A percentile compares a stretch with the other conserved stretches of the same genome.
These are phyloP conservation scores for Rhipidocladum racemiflorum DNA, from an alignment of 176 grass and related monocot species.

Conservation along the genomic window DNA sequence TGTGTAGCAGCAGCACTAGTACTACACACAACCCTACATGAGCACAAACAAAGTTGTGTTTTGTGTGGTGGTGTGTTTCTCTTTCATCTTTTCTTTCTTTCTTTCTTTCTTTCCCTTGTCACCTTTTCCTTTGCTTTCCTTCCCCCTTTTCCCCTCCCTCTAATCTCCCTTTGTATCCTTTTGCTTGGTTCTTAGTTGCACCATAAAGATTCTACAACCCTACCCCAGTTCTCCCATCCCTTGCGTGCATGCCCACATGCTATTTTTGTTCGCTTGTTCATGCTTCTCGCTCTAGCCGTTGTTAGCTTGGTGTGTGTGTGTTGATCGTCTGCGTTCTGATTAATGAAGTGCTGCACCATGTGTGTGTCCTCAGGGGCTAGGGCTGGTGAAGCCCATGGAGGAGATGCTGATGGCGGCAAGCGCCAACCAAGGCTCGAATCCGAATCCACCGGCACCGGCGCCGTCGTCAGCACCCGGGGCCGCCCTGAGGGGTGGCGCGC, in stretches of 20 bases:
- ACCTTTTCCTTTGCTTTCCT: conserved; percentile 47
- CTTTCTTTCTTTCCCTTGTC: conserved; percentile 38
- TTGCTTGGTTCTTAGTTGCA: conserved; percentile 66
- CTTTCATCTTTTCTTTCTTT: conserved; percentile 46
- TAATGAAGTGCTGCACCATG: conserved; percentile 37
- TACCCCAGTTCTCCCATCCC: neutral
- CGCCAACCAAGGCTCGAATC: conserved; percentile 28
- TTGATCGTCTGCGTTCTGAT: conserved; percentile 34
- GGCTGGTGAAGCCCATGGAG: conserved; percentile 84
- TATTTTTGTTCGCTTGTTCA: conserved; percentile 39
- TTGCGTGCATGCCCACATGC: conserved; percentile 35
- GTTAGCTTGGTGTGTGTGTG: neutral
- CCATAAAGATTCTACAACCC: conserved; percentile 41
- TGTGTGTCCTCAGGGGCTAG: conserved; percentile 47
- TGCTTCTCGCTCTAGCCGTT: conserved; percentile 37
- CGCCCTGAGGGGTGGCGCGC: conserved; percentile 1
- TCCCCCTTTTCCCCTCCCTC: conserved; percentile 31
- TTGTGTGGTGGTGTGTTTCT: conserved; percentile 63
- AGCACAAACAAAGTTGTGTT: conserved; percentile 68
- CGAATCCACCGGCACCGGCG: conserved; percentile 8
- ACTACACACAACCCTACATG: conserved; percentile 58
- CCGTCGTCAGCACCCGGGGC: conserved; percentile 2
- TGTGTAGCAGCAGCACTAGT: conserved; percentile 41
- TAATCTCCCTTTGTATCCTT: conserved; percentile 70
- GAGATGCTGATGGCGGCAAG: conserved; percentile 57